Base-by-base conservation (phyloP, 257 asterid genomes). In the Solanum pinnatisectum region DNA sequence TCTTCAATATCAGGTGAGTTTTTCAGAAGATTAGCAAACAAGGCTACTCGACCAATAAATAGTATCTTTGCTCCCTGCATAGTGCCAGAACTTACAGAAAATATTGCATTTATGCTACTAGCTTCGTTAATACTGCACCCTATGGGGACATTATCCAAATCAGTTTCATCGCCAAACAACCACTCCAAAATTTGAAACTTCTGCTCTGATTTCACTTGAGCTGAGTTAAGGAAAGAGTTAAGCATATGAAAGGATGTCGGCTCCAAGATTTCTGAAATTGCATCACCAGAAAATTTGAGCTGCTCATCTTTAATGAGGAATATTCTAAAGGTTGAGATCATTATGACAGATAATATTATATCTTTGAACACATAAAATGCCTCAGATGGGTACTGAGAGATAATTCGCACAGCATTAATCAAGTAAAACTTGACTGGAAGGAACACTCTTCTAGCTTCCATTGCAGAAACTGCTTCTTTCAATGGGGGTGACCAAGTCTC, bases 371-470 rank as follows among this genome's bases (percentile, higher is more conserved):
- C 89, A 18, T 88, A 83, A 89, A 96, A 90, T 72, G 98, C 98
- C 88, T 93, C 94, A 25, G 91, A 86, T 85, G 94, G 93, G 91
- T 97, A 96, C 44, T 94, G 99, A 83, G 99, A 94, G 86, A 95
- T 95, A 88, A 97, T 97, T 85, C 99, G 92, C 35, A 96, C 98
- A 42, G 99, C 98, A 89, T 95, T 96, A 88, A 97, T 97, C 88
- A 97, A 92, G 90, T 94, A 96, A 93, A 97, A 96, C 87, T 97
- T 97, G 44, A 94, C 95, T 10, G 99, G 99, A 87, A 96, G 99
- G 88, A 96, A 97, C 72, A 90, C 93, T 91, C 98, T 92, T 93
- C 95, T 97, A 91, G 99, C 98, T 92, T 96, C 99, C 60, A 93
- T 87, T 36, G 89, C 92, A n/a, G 96, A 89, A 76, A 95, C 91